phyloP scores from a whole-genome alignment of 768 basidiomycete species.

The Serendipita sp. region DNA sequence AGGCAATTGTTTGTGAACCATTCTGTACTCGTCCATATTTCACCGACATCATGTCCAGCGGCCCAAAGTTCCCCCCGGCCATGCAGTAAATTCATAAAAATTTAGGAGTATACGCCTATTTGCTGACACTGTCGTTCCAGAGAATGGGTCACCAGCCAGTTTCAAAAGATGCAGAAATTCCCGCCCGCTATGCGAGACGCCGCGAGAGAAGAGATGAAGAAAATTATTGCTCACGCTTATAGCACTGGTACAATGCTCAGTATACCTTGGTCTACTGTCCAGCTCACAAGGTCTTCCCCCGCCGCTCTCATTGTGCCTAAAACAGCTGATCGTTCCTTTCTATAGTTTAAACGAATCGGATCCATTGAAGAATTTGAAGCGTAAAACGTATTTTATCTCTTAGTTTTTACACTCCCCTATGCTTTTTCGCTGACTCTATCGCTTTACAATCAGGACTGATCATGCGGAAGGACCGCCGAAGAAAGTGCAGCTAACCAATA shows the following conservation, averaged over 20 bases:
- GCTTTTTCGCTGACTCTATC: neutral
- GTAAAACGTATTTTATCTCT: slow-evolving; percentile 40
- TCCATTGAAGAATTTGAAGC: slow-evolving; percentile 38
- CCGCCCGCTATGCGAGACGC: slow-evolving; percentile 72
- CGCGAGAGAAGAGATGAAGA: slow-evolving; percentile 85
- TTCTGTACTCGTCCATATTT: neutral
- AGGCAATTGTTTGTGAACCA: too few relatives aligned
- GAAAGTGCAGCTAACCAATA: slow-evolving; percentile 41
- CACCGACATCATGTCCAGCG: neutral
- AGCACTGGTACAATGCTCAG: slow-evolving; percentile 69
- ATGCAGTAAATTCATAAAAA: neutral
- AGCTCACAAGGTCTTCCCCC: slow-evolving; percentile 59
- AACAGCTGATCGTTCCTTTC: slow-evolving; percentile 30
- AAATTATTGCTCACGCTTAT: slow-evolving; percentile 91
- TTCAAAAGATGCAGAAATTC: slow-evolving; percentile 71
- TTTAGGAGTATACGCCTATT: neutral
- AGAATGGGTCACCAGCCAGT: slow-evolving; percentile 68
- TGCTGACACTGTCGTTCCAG: slow-evolving; percentile 24
- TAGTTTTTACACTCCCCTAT: too few relatives aligned
- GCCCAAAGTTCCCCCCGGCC: neutral
- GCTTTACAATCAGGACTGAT: slow-evolving; percentile 14
- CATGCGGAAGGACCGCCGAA: slow-evolving; percentile 22
- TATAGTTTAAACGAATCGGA: slow-evolving; percentile 35
- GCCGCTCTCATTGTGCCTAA: slow-evolving; percentile 7
- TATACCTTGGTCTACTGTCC: slow-evolving; percentile 83